phyloP scores from a whole-genome alignment of 1,284 basidiomycete genomes.

The Cutaneotrichosporon cavernicola region DNA sequence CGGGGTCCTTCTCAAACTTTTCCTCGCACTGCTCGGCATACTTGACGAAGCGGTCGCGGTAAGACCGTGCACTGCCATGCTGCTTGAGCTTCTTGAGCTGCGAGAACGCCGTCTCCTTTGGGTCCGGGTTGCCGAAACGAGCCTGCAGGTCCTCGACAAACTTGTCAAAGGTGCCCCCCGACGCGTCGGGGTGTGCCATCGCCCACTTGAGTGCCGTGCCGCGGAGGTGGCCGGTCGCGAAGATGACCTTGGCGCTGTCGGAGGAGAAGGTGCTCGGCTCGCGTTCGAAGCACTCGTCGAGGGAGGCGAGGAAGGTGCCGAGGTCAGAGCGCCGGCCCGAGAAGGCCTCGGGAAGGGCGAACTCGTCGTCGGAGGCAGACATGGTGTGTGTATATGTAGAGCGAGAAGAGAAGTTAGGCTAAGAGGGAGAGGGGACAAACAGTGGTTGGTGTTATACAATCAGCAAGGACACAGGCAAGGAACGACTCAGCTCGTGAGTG shows the following conservation, averaged over 20 bases:
- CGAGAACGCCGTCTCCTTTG: slow-evolving; percentile 20
- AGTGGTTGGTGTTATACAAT: background rate
- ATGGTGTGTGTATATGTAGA: slow-evolving; percentile 1
- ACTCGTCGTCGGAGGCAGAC: slow-evolving; percentile 22
- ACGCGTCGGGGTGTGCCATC: slow-evolving; percentile 19
- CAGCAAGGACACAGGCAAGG: background rate
- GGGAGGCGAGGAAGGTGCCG: slow-evolving; percentile 22
- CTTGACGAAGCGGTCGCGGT: slow-evolving; percentile 17
- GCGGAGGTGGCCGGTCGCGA: slow-evolving; percentile 22
- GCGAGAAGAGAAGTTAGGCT: background rate
- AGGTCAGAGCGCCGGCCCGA: slow-evolving; percentile 17
- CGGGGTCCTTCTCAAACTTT: slow-evolving; percentile 12
- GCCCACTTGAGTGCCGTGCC: slow-evolving; percentile 26
- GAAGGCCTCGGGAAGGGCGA: slow-evolving; percentile 18
- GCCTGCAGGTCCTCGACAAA: slow-evolving; percentile 18
- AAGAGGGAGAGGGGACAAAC: background rate
- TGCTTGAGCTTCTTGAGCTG: slow-evolving; percentile 29
- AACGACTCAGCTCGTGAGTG: background rate
- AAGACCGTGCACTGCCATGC: slow-evolving; percentile 18
- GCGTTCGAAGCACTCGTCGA: slow-evolving; percentile 28
- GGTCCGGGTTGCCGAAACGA: slow-evolving; percentile 26
- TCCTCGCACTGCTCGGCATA: slow-evolving; percentile 18
- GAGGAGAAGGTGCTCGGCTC: slow-evolving; percentile 36
- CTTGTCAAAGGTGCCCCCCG: slow-evolving; percentile 9
- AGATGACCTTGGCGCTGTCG: slow-evolving; percentile 32